A percentile compares a stretch with the other conserved stretches of the same genome.
These are phyloP conservation scores for Neurospora sp. DNA, from an alignment of 495 filamentous ascomycete species.

Conservation along the genomic window DNA sequence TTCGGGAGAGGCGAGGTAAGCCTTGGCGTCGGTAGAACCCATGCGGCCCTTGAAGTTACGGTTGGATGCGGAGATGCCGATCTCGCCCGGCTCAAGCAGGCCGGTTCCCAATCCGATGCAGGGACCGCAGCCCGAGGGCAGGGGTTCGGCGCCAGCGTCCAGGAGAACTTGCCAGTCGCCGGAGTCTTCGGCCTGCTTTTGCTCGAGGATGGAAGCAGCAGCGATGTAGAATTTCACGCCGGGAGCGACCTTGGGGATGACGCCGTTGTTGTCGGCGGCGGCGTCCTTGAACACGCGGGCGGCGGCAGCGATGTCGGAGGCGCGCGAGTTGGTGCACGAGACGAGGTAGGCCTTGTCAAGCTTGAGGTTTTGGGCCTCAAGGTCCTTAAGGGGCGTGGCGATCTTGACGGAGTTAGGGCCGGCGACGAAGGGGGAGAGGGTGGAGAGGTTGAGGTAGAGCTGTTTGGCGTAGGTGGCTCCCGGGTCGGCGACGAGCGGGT, in stretches of 20 bases:
- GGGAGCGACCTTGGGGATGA: slow-evolving; percentile 61
- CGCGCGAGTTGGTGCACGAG: slow-evolving; percentile 81
- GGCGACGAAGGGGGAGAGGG: slow-evolving; percentile 75
- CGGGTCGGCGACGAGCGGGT: slow-evolving; percentile 59
- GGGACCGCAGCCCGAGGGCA: slow-evolving; percentile 75
- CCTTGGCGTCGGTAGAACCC: slow-evolving; percentile 72
- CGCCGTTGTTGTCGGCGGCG: slow-evolving; percentile 35
- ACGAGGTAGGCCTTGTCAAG: slow-evolving; percentile 85
- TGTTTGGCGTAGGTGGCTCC: slow-evolving; percentile 76
- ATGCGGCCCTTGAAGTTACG: slow-evolving; percentile 93
- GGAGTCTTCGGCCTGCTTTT: slow-evolving; percentile 62
- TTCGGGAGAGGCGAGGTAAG: slow-evolving; percentile 84
- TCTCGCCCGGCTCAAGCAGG: slow-evolving; percentile 72
- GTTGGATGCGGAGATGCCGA: slow-evolving; percentile 83
- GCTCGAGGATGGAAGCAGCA: slow-evolving; percentile 74
- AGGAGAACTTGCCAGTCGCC: slow-evolving; percentile 85
- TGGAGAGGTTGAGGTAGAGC: slow-evolving; percentile 67
- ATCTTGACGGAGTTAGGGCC: slow-evolving; percentile 91
- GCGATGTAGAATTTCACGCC: slow-evolving; percentile 87
- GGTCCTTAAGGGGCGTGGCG: slow-evolving; percentile 65
- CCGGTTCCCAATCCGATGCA: slow-evolving; percentile 88
- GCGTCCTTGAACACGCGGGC: slow-evolving; percentile 81
- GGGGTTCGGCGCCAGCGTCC: slow-evolving; percentile 63
- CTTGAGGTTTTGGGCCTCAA: slow-evolving; percentile 60
- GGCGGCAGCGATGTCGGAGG: slow-evolving; percentile 73